Base-by-base conservation (phyloP, 306 rosid species). In the Echinosophora koreensis region DNA sequence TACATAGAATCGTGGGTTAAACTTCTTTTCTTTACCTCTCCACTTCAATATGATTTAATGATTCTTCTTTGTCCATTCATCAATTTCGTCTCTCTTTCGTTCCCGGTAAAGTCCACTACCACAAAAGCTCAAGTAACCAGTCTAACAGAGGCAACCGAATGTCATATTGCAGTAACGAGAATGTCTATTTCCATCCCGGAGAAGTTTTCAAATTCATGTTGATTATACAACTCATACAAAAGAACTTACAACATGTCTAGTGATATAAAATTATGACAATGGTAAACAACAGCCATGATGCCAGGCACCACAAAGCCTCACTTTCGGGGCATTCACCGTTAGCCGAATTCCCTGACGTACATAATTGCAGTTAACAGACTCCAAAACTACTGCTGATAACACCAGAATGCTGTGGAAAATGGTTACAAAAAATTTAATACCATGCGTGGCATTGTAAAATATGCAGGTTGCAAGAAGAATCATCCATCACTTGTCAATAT, bases 401-500 rank as follows among this genome's bases (percentile, higher is more conserved):
- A 68, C 50, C 32, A 69, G 42, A 65, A 50, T 71, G 71, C 71
- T 71, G 16, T 9, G 8, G 8, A 78, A 74, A 61, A 5, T 57
- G 34, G 58, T 35, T 16, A 55, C 51, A 42, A 5, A 12, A 44
- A 18, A 15, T 71, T 6, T 18, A 73, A 71, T 51, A 83, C 73
- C 38, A 41, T 16, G 62, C 0, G 46, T 54, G 76, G 16, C 54
- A 22, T 18, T 28, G 52, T 42, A 70, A 50, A 57, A 10, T 14
- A 52, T 32, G 39, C 16, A 51, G 76, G 77, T 44, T 6, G 2
- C 0, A 5, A 38, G 67, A 80, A 51, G 55, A n/a, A 80, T 68
- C 74, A 92, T 46, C 97, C 96, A 80, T 84, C 93, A 52, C 88
- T 90, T 18, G 97, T 92, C 82, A 85, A 77, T 44, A n/a, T 77